Base-by-base conservation (phyloP, 2,329 filamentous ascomycete species). In the Beauveria sp. region DNA sequence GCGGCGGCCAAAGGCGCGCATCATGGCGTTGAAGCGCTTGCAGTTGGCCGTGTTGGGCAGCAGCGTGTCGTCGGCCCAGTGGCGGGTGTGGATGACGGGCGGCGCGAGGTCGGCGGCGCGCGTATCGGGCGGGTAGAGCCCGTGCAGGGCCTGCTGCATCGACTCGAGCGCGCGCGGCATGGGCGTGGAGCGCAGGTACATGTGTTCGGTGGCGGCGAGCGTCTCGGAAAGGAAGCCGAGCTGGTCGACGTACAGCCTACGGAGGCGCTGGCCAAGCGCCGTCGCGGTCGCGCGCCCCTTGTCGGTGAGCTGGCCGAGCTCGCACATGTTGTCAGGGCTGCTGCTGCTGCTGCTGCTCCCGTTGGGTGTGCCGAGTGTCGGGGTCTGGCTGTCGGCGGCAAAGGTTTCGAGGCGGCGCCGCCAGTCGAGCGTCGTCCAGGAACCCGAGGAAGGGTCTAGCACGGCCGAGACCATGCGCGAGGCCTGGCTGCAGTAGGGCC, bases 401-500 rank as follows among this genome's bases (percentile, higher is more conserved):
- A 97, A 95, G 0, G 89, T 89, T 75, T 99, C 95, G 53, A 97
- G 81, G 52, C 89, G 86, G 64, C 92, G 84, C 67, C 87, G 81
- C 84, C 84, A 88, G 67, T 83, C 80, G 3, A 84, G 69, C 8
- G 77, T 76, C 48, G 76, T 76, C 70, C 80, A 80, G 55, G 71
- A 69, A 22, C 68, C 67, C 52, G 73, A 65, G 61, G 70, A 66
- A 10, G 77, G 74, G 62, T 79, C 75, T 42, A 84, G 76, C 38
- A 85, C 74, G 65, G 75, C 77, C 34, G 77, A 76, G 64, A 76
- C 84, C 71, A 98, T 82, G 66, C 88, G 87, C 63, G 85, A 83
- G 24, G 89, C 90, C 61, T 88, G 85, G 66, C 84, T 83, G 77
- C 95, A 99, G 76, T 97, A 98, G 1, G 95, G 91, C 95, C 95